Evolutionary conservation across 805 yeast species (phyloP).

Genomic region (Saccharomyces mikatae): DNA sequence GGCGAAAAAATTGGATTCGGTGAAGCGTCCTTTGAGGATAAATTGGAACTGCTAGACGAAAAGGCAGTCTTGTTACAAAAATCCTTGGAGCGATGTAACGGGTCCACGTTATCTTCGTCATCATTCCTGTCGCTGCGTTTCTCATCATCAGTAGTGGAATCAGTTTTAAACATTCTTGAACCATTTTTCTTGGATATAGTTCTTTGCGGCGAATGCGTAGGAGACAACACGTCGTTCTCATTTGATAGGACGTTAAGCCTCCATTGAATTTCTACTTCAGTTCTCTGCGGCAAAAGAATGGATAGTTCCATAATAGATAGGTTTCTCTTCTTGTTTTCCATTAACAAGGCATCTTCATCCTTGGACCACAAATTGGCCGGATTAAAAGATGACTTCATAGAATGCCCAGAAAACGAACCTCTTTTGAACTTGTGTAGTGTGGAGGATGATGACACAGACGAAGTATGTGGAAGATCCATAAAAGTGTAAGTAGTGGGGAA

Average conservation of each 20-base stretch:
- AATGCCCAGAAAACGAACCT: neutral
- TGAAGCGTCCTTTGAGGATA: conserved; percentile 14
- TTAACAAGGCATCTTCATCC: conserved; percentile 66
- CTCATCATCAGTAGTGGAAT: conserved; percentile 2
- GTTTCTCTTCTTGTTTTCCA: conserved; percentile 47
- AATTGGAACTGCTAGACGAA: conserved; percentile 4
- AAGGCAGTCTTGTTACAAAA: neutral
- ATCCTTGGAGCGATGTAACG: conserved; percentile 3
- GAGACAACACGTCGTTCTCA: conserved; percentile 2
- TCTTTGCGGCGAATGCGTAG: conserved; percentile 16
- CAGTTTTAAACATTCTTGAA: neutral
- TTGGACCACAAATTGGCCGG: conserved; percentile 32
- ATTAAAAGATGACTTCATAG: conserved; percentile 4
- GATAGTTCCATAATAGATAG: conserved; percentile 65
- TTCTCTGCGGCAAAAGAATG: conserved; percentile 60
- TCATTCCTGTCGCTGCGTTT: conserved; percentile 5
- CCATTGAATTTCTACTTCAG: conserved; percentile 65
- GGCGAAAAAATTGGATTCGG: conserved; percentile 13
- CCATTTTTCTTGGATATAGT: neutral
- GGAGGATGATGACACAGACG: conserved; percentile 1
- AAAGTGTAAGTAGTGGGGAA: conserved; percentile 12
- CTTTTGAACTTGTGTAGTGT: neutral
- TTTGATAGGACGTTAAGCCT: conserved; percentile 41
- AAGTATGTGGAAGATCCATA: conserved; percentile 14
- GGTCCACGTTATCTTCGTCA: conserved; percentile 14